A percentile compares a stretch with the other conserved stretches of the same genome.
phyloP scores from a whole-genome alignment of 768 basidiomycete species.

The Tylopilus rubrobrunneus region DNA sequence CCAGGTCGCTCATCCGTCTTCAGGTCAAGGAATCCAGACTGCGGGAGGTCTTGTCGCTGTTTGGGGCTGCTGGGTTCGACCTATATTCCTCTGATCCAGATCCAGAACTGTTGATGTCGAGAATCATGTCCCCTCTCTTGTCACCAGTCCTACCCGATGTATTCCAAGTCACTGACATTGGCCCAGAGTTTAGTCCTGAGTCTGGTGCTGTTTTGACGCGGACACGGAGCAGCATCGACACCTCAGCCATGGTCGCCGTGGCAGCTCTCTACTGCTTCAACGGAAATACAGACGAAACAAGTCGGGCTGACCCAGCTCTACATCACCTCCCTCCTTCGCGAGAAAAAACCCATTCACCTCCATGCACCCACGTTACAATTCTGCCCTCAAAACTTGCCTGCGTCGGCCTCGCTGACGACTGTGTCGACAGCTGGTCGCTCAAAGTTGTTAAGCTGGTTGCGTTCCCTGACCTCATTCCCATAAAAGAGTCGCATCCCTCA shows the following conservation, averaged over 20 bases:
- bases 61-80: conserved; percentile 62
- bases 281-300: conserved; percentile 3
- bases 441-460: conserved; percentile 78
- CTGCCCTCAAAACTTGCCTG: conserved; percentile 71
- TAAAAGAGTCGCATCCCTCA: conserved; percentile 11
- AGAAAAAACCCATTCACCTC: conserved; percentile 50
- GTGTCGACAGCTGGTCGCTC: conserved; percentile 66
- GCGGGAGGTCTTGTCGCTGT: conserved; percentile 55
- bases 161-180: conserved; percentile 27
- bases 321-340: conserved; percentile 21
- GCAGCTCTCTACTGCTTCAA: conserved; percentile 7
- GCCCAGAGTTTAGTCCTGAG: conserved; percentile 30
- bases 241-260: conserved; percentile 18
- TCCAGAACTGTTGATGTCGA: conserved; percentile 32
- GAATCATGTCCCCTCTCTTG: conserved; percentile 29
- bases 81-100: conserved; percentile 50
- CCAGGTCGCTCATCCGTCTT: conserved; percentile 2
- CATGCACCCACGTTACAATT: conserved; percentile 55
- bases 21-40: conserved; percentile 69
- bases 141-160: conserved; percentile 31
- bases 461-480: conserved; percentile 66
- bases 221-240: conserved; percentile 38
- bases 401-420: conserved; percentile 68
- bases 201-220: conserved; percentile 48
- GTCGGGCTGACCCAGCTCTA: neutral